These are phyloP conservation scores for Geotrichum phurueaensis DNA, from an alignment of 1,139 yeast species.

Conservation along the genomic window DNA sequence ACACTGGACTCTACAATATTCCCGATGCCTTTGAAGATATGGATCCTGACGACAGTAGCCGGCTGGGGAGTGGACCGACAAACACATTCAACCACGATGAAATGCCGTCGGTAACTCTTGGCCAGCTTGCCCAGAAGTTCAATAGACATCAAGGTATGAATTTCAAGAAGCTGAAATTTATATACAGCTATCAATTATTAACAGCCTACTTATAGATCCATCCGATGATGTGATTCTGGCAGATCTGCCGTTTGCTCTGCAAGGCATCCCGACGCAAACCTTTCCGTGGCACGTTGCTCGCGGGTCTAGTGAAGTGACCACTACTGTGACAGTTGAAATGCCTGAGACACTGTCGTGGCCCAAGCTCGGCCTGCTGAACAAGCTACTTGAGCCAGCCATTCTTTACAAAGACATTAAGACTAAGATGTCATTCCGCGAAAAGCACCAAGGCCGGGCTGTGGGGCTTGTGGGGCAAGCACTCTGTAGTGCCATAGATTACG, in stretches of 20 bases:
- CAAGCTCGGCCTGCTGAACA: conserved; percentile 50
- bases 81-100: not conserved
- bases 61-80: not conserved
- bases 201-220: conserved; percentile 23
- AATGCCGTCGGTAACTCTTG: conserved; percentile 4
- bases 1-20: conserved; percentile 11
- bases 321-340: conserved; percentile 30
- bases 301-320: conserved; percentile 8
- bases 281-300: conserved; percentile 45
- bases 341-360: conserved; percentile 56
- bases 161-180: not conserved
- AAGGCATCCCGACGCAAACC: conserved; percentile 65
- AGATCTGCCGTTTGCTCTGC: conserved; percentile 58
- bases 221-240: conserved; percentile 49
- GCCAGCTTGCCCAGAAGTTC: conserved; percentile 13
- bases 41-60: not conserved
- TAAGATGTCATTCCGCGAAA: conserved; percentile 30
- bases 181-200: not conserved
- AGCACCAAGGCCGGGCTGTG: conserved; percentile 1
- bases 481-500: conserved; percentile 48
- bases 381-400: conserved; percentile 67
- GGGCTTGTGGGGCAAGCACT: conserved; percentile 59
- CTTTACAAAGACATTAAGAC: conserved; percentile 47
- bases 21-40: conserved; percentile 8
- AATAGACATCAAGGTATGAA: conserved; percentile 14